Evolutionary conservation across 768 basidiomycete species (phyloP), one percentile per base, ranked within the genome.

Genomic region (Melanogaster broomeanus): DNA sequence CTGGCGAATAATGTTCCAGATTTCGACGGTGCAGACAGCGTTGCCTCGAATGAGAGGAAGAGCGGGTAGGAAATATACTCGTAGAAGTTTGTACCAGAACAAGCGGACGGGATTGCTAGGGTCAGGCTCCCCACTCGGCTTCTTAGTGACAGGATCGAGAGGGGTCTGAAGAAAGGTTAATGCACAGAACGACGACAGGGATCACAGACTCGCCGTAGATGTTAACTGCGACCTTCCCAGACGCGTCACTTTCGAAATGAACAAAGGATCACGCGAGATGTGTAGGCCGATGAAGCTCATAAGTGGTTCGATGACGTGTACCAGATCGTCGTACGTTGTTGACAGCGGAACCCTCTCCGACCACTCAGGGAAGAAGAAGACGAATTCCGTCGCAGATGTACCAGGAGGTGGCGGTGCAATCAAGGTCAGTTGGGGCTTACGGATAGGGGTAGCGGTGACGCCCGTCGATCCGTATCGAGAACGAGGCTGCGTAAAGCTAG

Each of bases 301-400:
- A 35, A 94, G 72, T 15, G 92, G 89, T 55, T 93, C 85, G 24
- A 92, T 77, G 39, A 93, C 82, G 60, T 84, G 78, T 51, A 82
- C 73, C 31, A 97, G 66, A 61, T 96, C 93, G 38, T 86, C 85
- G 44, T 83, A 64, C 0, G 74, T 74, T 7, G 74, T 70, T 63
- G 87, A 87, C 27, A 84, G 59, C 5, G 90, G 90, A 27, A 95
- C 73, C 43, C 79, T 77, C 40, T 87, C 80, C 13, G 72, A 67
- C 94, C 94, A 98, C 49, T 84, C 77, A 12, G 92, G 88, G 67
- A 87, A 96, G 78, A 97, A 98, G 76, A 91, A 97, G 6, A 91
- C 81, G 60, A 92, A 96, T 45, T 87, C 83, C n/a, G 78, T 79
- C 3, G 75, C 78, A 48, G 74, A 80, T 19, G 92, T 94, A 59